Conservation (phyloP, 305 asterid species). For the Solanum hybrid region DNA sequence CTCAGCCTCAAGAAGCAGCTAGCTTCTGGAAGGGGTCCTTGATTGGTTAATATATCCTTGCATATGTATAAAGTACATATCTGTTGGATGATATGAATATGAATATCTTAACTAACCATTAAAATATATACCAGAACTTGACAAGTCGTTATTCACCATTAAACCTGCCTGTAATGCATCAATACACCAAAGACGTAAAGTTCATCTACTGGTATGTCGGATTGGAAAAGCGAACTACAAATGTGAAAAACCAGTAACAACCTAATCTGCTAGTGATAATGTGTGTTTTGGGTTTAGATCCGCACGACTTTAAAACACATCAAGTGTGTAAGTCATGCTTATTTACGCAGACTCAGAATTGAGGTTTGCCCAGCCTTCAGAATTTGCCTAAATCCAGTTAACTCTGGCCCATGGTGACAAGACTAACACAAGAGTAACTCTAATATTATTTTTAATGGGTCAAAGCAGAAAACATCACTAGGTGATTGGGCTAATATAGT, state of each 20-base stretch:
- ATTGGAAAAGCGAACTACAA: neutral
- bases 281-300: neutral
- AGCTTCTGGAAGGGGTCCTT: slow-evolving; percentile 14
- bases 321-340: neutral
- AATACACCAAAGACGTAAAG: neutral
- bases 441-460: neutral
- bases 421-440: neutral
- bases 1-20: slow-evolving; percentile 53
- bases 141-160: neutral
- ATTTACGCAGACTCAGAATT: neutral
- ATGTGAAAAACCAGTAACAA: neutral
- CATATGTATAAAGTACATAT: neutral
- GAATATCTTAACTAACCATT: neutral
- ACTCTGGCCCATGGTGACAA: neutral
- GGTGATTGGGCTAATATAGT: neutral
- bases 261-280: neutral
- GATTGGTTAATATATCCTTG: neutral
- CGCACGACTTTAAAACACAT: neutral
- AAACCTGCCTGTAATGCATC: neutral
- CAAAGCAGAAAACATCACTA: neutral
- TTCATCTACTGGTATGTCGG: neutral
- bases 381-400: neutral
- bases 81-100: neutral
- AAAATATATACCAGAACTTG: neutral
- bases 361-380: neutral